Conservation (phyloP, 2,329 filamentous ascomycete species). For the Mycocentrospora acerina region DNA sequence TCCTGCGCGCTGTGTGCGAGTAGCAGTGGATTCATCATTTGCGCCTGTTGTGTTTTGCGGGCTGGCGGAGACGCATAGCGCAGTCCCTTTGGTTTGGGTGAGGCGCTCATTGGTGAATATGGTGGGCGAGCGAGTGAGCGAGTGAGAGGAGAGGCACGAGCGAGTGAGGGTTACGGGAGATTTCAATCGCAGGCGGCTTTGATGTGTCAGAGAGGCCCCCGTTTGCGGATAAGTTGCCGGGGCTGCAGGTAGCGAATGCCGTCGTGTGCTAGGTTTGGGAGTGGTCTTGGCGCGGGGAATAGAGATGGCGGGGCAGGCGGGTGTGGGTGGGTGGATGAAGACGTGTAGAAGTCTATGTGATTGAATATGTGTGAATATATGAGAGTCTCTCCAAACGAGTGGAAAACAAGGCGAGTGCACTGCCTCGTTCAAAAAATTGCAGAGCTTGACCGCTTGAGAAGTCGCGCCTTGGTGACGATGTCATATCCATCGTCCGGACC, state of each 20-base stretch:
- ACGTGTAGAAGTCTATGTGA: no score
- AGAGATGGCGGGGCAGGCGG: conserved; percentile 4
- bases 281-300: conserved; percentile 32
- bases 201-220: conserved; percentile 11
- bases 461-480: conserved; percentile 9
- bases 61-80: conserved; percentile 31
- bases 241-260: conserved; percentile 27
- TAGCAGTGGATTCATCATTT: conserved; percentile 29
- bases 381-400: conserved; percentile 12
- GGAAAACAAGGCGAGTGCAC: conserved; percentile 6
- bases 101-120: conserved; percentile 35
- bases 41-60: conserved; percentile 19
- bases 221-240: conserved; percentile 21
- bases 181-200: not conserved
- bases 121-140: conserved; percentile 15
- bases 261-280: conserved; percentile 26
- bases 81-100: conserved; percentile 32
- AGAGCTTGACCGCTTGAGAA: not conserved
- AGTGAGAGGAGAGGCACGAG: no score
- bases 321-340: conserved; percentile 1
- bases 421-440: no score
- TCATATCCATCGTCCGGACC: conserved; percentile 2
- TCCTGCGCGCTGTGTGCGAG: conserved; percentile 27
- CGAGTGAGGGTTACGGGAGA: conserved; percentile 19
- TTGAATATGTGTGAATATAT: conserved; percentile 21